Conservation (phyloP, 805 yeast species). For the Yarrowia deformans region DNA sequence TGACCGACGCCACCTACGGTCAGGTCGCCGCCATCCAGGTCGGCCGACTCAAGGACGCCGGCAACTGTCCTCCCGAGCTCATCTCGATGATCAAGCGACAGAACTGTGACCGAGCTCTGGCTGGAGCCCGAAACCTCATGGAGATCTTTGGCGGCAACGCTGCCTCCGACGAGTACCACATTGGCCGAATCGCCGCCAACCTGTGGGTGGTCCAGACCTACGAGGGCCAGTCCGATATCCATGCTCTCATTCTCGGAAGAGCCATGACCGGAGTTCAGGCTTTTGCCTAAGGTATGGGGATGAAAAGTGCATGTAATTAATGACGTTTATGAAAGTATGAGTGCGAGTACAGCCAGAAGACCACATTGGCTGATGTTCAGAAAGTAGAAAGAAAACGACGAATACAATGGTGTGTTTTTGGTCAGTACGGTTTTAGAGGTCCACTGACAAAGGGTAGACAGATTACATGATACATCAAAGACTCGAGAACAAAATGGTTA, state of each 20-base stretch:
- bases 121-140: conserved; percentile 52
- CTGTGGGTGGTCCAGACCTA: conserved; percentile 57
- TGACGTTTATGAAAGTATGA: background rate
- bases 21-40: conserved; percentile 53
- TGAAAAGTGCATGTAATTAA: conserved; percentile 22
- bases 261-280: conserved; percentile 55
- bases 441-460: too few species aligned
- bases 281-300: conserved; percentile 44
- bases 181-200: conserved; percentile 55
- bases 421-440: too few species aligned
- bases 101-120: conserved; percentile 55
- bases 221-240: conserved; percentile 57
- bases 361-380: too few species aligned
- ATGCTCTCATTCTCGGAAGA: conserved; percentile 54
- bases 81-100: conserved; percentile 55
- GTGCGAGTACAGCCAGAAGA: too few species aligned
- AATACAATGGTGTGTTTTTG: too few species aligned
- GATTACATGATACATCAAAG: too few species aligned
- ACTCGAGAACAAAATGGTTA: too few species aligned
- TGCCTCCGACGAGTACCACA: conserved; percentile 55
- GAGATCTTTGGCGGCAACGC: conserved; percentile 58
- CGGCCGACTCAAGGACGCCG: conserved; percentile 54
- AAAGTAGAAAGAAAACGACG: too few species aligned
- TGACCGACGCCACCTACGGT: conserved; percentile 54
- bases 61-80: conserved; percentile 54